Evolutionary conservation across 73 alveolate genomes (phyloP), one percentile per base, ranked within the genome.

Genomic region (Urostyla sp.): DNA sequence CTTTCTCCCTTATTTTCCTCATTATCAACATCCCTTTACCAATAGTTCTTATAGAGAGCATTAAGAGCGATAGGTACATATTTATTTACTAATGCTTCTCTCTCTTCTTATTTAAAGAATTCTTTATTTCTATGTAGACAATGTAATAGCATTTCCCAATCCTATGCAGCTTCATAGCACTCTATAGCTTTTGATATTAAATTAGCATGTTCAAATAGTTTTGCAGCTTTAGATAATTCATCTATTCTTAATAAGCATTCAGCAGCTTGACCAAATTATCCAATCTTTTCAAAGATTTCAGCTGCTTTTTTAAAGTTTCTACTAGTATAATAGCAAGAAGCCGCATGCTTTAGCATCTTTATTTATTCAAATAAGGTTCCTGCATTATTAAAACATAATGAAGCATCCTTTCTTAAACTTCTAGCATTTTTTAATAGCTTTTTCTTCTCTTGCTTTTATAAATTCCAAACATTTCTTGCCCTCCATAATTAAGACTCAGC

Each of bases 41-140:
- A 34, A 27, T 51, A 81, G 18, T 67, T 43, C 59, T 38, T 63
- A 44, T 76, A 86, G 16, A 90, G 76, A 28, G 67, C 60, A 48
- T 86, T 88, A 16, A 93, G 85, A 15, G 95, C 94, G 0, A 78
- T 69, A 0, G 98, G 98, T 36, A 91, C 90, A 51, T 90, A 93
- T 43, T 82, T 90, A 28, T 82, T 87, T 10, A 87, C 72, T 27
- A 66, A 84, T 11, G 81, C 51, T 67, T 87, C 72, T 31, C 93
- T 84, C 55, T 94, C 92, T 60, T 80, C 92, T 11, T 56, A 60
- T 27, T 93, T 77, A 69, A 94, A 92, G 55, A 34, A 31, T 30
- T 86, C 95, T 69, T 86, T 89, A 75, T 67, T 27, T 49, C 85
- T 57, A 55, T 85, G 61, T 16, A 94, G 51, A 23, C 91, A 67